phyloP scores from a whole-genome alignment of 768 basidiomycete species.

The Suillus hirtellus region DNA sequence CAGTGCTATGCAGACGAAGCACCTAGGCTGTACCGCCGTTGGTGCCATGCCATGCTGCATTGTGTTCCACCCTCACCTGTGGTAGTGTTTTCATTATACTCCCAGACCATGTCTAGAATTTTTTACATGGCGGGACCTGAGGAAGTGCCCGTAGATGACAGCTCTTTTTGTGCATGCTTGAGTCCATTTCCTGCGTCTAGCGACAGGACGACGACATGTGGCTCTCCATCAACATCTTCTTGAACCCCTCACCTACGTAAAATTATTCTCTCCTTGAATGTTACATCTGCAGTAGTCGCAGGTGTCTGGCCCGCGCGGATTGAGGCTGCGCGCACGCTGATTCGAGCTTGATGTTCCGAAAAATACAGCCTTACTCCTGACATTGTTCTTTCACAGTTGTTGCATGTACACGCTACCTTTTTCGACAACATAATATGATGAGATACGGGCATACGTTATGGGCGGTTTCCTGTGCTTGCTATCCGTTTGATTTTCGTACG shows the following conservation, averaged over 20 bases:
- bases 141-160: not conserved
- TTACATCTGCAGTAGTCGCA: not conserved
- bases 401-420: not conserved
- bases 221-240: not conserved
- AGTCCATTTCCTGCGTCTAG: not conserved
- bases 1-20: not conserved
- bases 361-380: not conserved
- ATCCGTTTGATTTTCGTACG: not conserved
- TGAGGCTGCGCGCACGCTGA: not conserved
- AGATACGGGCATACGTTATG: not conserved
- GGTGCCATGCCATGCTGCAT: not conserved
- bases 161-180: not conserved
- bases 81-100: not conserved
- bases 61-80: not conserved
- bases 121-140: not conserved
- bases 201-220: not conserved
- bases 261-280: not conserved
- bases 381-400: not conserved
- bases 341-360: no score
- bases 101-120: not conserved
- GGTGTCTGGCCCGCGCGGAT: no score
- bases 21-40: not conserved
- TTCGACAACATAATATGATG: not conserved
- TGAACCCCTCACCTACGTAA: not conserved
- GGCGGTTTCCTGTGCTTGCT: not conserved